A percentile compares a stretch with the other conserved stretches of the same genome.
phyloP scores from a whole-genome alignment of 1,139 yeast genomes.

The Suhomyces chickasaworum region DNA sequence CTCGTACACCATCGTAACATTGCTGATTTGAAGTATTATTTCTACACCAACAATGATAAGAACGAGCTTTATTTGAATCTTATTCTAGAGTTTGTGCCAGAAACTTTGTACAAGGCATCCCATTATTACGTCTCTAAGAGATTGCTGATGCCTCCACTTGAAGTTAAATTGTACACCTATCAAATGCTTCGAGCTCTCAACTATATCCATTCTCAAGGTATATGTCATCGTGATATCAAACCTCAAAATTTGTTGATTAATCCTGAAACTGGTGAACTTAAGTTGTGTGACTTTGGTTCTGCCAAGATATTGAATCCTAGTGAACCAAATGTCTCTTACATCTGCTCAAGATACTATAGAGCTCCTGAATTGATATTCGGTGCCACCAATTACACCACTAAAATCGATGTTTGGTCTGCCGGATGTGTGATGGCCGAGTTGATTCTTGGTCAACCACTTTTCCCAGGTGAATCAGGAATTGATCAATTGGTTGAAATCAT shows the following conservation, averaged over 20 bases:
- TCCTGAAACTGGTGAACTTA: constrained; percentile 79
- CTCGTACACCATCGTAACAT: constrained; percentile 82
- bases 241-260: constrained; percentile 93
- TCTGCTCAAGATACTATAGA: constrained; percentile 93
- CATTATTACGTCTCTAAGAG: constrained; percentile 78
- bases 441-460: constrained; percentile 90
- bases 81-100: constrained; percentile 90
- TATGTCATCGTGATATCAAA: constrained; percentile 96
- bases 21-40: constrained; percentile 85
- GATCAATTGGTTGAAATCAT: constrained; percentile 97
- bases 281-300: constrained; percentile 97
- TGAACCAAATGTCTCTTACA: constrained; percentile 94
- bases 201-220: constrained; percentile 86
- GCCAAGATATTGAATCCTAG: constrained; percentile 87
- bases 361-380: constrained; percentile 94
- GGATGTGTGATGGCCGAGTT: constrained; percentile 98
- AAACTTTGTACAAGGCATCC: constrained; percentile 87
- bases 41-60: constrained; percentile 77
- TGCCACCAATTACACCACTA: constrained; percentile 91
- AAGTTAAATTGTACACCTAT: constrained; percentile 86
- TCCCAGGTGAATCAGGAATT: constrained; percentile 97
- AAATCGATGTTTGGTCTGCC: constrained; percentile 96
- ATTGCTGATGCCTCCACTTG: constrained; percentile 84
- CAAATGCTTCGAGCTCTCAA: constrained; percentile 90
- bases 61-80: constrained; percentile 85